Conservation (phyloP, 2,329 filamentous ascomycete species). For the Decorospora gaudefroyi region DNA sequence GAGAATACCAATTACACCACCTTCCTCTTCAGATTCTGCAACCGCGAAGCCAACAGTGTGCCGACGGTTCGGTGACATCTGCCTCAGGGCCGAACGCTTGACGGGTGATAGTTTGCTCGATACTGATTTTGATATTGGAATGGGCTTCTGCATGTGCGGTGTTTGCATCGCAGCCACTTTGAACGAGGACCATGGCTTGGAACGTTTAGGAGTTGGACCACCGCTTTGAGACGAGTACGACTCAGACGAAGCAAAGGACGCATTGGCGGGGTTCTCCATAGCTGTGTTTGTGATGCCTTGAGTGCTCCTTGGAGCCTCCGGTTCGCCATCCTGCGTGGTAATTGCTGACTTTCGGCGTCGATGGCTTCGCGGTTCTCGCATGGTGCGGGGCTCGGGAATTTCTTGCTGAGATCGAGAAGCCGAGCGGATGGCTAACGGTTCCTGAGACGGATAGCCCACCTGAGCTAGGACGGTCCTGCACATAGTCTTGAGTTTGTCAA, state of each 20-base stretch:
- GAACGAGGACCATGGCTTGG: conserved; percentile 42
- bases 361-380: conserved; percentile 22
- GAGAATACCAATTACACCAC: conserved; percentile 1
- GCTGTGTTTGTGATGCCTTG: conserved; percentile 19
- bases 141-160: conserved; percentile 29
- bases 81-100: conserved; percentile 37
- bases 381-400: conserved; percentile 13
- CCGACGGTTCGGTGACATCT: conserved; percentile 43
- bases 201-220: conserved; percentile 50
- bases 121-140: conserved; percentile 12
- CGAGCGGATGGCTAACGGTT: conserved; percentile 14
- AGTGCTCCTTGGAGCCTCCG: conserved; percentile 1
- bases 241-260: conserved; percentile 30
- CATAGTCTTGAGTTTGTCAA: conserved; percentile 32
- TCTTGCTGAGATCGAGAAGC: conserved; percentile 20
- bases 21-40: conserved; percentile 22
- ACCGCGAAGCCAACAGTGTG: conserved; percentile 36
- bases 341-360: conserved; percentile 32
- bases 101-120: conserved; percentile 26
- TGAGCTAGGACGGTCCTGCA: conserved; percentile 34
- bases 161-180: conserved; percentile 39
- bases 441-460: conserved; percentile 27
- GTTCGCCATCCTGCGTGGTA: conserved; percentile 11
- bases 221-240: conserved; percentile 23
- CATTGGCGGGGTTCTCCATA: conserved; percentile 26